These are phyloP conservation scores for Hippophae tibetana DNA, from an alignment of 306 rosid genomes.

Conservation along the genomic window DNA sequence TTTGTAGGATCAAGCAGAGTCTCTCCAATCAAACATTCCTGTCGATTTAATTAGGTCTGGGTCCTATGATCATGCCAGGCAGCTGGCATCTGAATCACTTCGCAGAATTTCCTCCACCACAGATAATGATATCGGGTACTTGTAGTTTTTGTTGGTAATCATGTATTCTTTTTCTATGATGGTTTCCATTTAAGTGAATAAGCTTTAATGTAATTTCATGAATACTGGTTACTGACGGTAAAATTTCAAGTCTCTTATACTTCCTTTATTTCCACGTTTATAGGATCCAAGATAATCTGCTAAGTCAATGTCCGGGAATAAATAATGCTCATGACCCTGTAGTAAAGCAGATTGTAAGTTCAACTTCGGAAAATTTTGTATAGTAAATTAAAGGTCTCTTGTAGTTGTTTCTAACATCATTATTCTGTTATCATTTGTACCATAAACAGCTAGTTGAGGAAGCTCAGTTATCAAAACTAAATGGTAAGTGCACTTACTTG, in stretches of 20 bases:
- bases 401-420: slow-evolving; percentile 16
- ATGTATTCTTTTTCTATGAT: neutral
- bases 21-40: slow-evolving; percentile 38
- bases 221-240: slow-evolving; percentile 6
- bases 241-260: neutral
- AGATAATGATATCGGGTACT: slow-evolving; percentile 58
- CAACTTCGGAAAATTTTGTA: slow-evolving; percentile 14
- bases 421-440: slow-evolving; percentile 20
- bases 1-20: slow-evolving; percentile 51
- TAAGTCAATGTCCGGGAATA: slow-evolving; percentile 28
- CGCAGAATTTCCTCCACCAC: slow-evolving; percentile 32
- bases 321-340: slow-evolving; percentile 26
- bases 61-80: slow-evolving; percentile 57
- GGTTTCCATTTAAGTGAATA: too few species aligned
- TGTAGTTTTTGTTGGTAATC: slow-evolving; percentile 1
- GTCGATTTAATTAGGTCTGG: slow-evolving; percentile 45
- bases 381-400: slow-evolving; percentile 7
- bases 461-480: slow-evolving; percentile 36
- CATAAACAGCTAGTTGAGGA: slow-evolving; percentile 46
- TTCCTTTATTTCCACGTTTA: neutral
- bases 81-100: slow-evolving; percentile 52
- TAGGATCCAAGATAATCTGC: slow-evolving; percentile 46
- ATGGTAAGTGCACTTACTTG: slow-evolving; percentile 41
- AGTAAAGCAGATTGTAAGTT: slow-evolving; percentile 56
- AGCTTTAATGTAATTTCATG: slow-evolving; percentile 1